Evolutionary conservation across 2,329 filamentous ascomycete species (phyloP).

Genomic region (Phoma sp.): DNA sequence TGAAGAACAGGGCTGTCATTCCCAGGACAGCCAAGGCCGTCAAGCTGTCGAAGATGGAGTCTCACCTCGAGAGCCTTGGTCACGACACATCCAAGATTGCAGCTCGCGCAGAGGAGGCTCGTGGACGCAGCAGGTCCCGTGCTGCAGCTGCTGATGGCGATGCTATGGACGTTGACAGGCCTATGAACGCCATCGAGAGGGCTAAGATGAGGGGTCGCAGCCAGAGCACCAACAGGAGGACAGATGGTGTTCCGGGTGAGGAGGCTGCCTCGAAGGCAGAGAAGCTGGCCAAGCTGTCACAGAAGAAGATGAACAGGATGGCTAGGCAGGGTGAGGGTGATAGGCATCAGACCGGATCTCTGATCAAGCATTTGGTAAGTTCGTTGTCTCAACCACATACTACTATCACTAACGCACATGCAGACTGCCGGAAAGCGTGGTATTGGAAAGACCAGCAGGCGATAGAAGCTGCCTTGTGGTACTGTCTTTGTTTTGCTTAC

Average conservation of each 20-base stretch:
- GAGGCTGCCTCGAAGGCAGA: conserved; percentile 78
- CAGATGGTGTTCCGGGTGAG: conserved; percentile 78
- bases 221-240: conserved; percentile 72
- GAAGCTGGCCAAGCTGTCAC: conserved; percentile 83
- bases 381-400: conserved; percentile 7
- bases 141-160: conserved; percentile 62
- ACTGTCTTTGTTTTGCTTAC: conserved; percentile 21
- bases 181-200: conserved; percentile 53
- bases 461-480: conserved; percentile 28
- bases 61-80: conserved; percentile 82
- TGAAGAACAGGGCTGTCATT: conserved; percentile 96
- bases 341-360: conserved; percentile 80
- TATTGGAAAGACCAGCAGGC: conserved; percentile 83
- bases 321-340: conserved; percentile 96
- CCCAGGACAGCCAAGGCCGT: conserved; percentile 83
- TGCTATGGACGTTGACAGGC: conserved; percentile 72
- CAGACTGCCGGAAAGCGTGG: conserved; percentile 90
- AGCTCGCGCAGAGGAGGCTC: conserved; percentile 74
- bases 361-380: conserved; percentile 91
- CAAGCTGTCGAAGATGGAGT: conserved; percentile 85
- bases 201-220: conserved; percentile 76
- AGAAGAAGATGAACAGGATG: conserved; percentile 99
- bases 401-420: conserved; percentile 21
- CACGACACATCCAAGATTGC: conserved; percentile 80
- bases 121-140: conserved; percentile 74